phyloP scores from a whole-genome alignment of 2,329 filamentous ascomycete genomes.

The Metarhizium brunneum region DNA sequence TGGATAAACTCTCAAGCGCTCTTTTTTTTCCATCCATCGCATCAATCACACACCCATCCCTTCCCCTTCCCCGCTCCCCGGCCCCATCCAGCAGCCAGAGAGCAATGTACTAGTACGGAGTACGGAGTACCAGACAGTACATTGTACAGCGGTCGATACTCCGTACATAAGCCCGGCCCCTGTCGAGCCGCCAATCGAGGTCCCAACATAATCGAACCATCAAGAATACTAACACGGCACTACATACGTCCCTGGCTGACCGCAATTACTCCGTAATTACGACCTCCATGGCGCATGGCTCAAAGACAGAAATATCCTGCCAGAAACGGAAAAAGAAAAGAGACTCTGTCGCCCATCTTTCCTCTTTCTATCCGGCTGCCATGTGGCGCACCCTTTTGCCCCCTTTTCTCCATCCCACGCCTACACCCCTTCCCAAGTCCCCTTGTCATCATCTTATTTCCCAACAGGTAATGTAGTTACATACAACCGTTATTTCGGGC shows the following conservation, averaged over 20 bases:
- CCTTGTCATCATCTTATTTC: background rate
- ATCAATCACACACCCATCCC: background rate
- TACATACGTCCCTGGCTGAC: background rate
- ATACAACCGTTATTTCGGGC: background rate
- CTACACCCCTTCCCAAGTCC: background rate
- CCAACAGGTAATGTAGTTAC: no score
- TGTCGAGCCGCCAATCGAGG: background rate
- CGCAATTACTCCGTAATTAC: background rate
- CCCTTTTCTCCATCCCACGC: no score
- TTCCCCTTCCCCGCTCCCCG: background rate
- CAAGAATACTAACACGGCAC: background rate
- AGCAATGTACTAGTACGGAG: no score
- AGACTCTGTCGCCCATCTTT: background rate
- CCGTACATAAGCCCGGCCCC: background rate
- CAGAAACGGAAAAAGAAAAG: background rate
- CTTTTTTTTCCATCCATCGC: background rate
- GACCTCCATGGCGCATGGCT: background rate
- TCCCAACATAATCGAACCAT: background rate
- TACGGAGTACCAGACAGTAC: no score
- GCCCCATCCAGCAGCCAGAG: background rate
- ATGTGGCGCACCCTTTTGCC: background rate
- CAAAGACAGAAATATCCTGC: background rate
- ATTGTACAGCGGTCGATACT: no score
- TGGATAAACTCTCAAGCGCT: background rate
- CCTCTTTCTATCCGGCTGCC: background rate